phyloP scores from a whole-genome alignment of 805 yeast genomes.

The Saccharomyces jurei region DNA sequence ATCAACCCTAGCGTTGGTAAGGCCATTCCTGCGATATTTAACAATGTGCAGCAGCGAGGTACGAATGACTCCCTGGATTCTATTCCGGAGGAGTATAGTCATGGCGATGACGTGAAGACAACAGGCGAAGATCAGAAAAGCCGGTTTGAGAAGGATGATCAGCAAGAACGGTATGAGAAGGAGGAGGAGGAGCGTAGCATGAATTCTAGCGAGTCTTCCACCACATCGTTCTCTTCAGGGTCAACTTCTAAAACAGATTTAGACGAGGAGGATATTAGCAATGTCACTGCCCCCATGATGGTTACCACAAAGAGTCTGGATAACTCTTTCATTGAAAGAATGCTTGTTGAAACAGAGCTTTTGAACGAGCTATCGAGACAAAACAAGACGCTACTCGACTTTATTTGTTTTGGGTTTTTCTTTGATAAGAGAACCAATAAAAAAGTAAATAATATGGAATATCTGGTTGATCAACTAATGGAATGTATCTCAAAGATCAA shows the following conservation, averaged over 20 bases:
- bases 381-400: constrained; percentile 36
- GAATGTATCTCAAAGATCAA: constrained; percentile 9
- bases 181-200: not conserved
- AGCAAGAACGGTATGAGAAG: not conserved
- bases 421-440: constrained; percentile 3
- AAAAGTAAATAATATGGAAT: constrained; percentile 20
- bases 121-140: not conserved
- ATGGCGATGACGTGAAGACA: not conserved
- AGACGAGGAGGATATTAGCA: constrained; percentile 10
- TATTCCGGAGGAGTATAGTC: not conserved
- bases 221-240: constrained; percentile 1
- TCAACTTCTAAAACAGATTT: constrained; percentile 9
- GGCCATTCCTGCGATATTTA: constrained; percentile 2
- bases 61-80: not conserved
- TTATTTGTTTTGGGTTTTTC: constrained; percentile 38
- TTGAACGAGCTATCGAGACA: constrained; percentile 34
- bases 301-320: constrained; percentile 12
- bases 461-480: constrained; percentile 20
- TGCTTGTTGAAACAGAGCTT: constrained; percentile 35
- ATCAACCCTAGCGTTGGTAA: constrained; percentile 11
- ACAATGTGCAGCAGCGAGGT: not conserved
- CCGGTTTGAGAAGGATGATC: not conserved
- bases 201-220: not conserved
- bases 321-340: constrained; percentile 30
- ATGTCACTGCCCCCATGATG: constrained; percentile 6